Percentiles rank a stretch among this genome's conserved stretches.
These are phyloP conservation scores for Flaveria ramosissima DNA, from an alignment of 129 eudicot genomes.

Conservation along the genomic window DNA sequence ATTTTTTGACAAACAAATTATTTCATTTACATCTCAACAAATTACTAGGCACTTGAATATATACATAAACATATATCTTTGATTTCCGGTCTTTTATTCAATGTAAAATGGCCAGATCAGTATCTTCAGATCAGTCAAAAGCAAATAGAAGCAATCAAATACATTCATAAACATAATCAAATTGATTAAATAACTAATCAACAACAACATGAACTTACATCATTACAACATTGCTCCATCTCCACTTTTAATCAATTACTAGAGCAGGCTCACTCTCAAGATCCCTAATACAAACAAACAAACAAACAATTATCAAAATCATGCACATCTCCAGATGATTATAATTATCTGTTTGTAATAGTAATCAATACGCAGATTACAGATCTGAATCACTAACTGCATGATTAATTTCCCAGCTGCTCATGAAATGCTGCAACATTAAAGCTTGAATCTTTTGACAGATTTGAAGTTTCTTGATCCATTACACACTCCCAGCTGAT, in stretches of 20 bases:
- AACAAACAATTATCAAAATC: background rate
- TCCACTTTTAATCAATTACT: background rate
- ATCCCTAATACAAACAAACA: background rate
- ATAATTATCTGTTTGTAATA: background rate
- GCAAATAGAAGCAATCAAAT: background rate
- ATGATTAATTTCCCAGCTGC: slow-evolving; percentile 5
- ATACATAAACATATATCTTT: background rate
- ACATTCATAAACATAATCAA: slow-evolving; percentile 17
- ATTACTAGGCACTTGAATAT: background rate
- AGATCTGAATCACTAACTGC: slow-evolving; percentile 15
- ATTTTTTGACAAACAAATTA: background rate
- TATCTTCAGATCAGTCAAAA: background rate
- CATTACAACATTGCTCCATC: slow-evolving; percentile 14
- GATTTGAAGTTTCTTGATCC: background rate
- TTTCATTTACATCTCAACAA: background rate
- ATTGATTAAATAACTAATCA: background rate
- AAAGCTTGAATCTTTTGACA: slow-evolving; percentile 18
- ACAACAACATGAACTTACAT: slow-evolving; percentile 22
- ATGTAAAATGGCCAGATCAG: slow-evolving; percentile 6
- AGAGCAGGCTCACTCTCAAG: background rate
- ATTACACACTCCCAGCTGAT: background rate
- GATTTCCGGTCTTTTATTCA: background rate
- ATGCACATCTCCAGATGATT: background rate
- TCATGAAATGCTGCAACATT: slow-evolving; percentile 2
- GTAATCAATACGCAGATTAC: background rate